Percentiles rank a stretch among this genome's conserved stretches.
Conservation (phyloP, 495 filamentous ascomycete genomes). For the Neurospora sublineolata region DNA sequence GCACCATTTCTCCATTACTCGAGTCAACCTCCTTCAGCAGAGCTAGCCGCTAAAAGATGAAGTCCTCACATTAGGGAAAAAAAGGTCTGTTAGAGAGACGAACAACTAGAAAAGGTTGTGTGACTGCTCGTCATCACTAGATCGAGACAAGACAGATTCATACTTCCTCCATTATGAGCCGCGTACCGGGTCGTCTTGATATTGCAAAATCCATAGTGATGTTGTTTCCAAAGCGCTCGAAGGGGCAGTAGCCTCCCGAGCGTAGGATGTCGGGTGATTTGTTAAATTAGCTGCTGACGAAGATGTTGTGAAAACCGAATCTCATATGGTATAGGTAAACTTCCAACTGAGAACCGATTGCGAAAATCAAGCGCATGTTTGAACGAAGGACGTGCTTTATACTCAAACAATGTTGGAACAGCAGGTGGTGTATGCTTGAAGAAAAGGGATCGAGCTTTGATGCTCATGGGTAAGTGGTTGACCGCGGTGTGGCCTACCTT, state of each 20-base stretch:
- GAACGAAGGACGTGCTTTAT: slow-evolving; percentile 16
- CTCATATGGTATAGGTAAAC: slow-evolving; percentile 24
- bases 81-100: slow-evolving; percentile 8
- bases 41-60: slow-evolving; percentile 6
- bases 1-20: neutral
- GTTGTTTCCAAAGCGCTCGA: slow-evolving; percentile 47
- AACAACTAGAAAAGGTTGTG: slow-evolving; percentile 9
- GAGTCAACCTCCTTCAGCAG: neutral
- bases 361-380: slow-evolving; percentile 13
- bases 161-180: slow-evolving; percentile 10
- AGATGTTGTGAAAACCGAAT: slow-evolving; percentile 37
- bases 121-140: slow-evolving; percentile 18
- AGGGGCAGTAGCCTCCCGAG: slow-evolving; percentile 40
- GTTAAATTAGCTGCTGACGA: slow-evolving; percentile 41
- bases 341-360: slow-evolving; percentile 20
- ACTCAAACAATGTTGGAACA: slow-evolving; percentile 14
- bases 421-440: neutral
- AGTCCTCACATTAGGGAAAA: slow-evolving; percentile 16
- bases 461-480: slow-evolving; percentile 1
- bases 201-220: slow-evolving; percentile 49
- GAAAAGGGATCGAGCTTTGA: neutral
- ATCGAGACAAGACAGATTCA: slow-evolving; percentile 20
- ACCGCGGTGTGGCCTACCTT: neutral
- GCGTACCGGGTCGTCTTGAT: slow-evolving; percentile 20
- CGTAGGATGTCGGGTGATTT: slow-evolving; percentile 48